These are phyloP conservation scores for Kodamaea derodonti DNA, from an alignment of 1,139 yeast species.

Conservation along the genomic window DNA sequence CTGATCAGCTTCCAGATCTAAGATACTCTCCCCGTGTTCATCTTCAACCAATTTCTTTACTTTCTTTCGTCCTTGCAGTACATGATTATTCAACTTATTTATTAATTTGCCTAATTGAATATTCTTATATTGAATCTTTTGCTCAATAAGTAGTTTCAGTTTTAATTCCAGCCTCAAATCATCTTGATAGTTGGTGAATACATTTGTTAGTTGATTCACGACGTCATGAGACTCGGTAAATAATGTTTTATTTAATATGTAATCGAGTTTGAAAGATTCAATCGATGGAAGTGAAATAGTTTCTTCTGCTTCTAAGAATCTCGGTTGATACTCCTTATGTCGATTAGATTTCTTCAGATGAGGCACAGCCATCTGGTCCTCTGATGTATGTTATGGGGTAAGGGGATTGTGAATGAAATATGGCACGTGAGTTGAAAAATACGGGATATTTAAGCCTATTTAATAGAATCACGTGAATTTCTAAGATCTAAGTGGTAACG, in stretches of 20 bases:
- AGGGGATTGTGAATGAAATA: not conserved
- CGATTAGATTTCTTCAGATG: slow-evolving; percentile 4
- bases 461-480: too few relatives aligned
- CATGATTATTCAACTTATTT: slow-evolving; percentile 18
- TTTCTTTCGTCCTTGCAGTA: slow-evolving; percentile 18
- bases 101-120: slow-evolving; percentile 29
- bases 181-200: slow-evolving; percentile 33
- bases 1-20: slow-evolving; percentile 14
- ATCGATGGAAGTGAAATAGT: slow-evolving; percentile 28
- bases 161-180: slow-evolving; percentile 40
- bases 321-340: slow-evolving; percentile 13
- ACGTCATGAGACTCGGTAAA: slow-evolving; percentile 31
- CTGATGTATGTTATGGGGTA: slow-evolving; percentile 1
- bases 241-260: slow-evolving; percentile 31
- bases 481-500: too few relatives aligned
- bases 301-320: slow-evolving; percentile 8
- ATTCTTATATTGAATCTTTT: slow-evolving; percentile 34
- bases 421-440: too few relatives aligned
- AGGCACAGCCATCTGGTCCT: not conserved
- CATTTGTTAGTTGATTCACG: slow-evolving; percentile 28
- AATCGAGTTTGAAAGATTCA: slow-evolving; percentile 36
- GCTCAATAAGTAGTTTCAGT: slow-evolving; percentile 33
- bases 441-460: too few relatives aligned
- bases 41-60: slow-evolving; percentile 12
- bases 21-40: slow-evolving; percentile 1